Conservation (phyloP, 352 stramenopile genomes). For the Pythium brassicae region DNA sequence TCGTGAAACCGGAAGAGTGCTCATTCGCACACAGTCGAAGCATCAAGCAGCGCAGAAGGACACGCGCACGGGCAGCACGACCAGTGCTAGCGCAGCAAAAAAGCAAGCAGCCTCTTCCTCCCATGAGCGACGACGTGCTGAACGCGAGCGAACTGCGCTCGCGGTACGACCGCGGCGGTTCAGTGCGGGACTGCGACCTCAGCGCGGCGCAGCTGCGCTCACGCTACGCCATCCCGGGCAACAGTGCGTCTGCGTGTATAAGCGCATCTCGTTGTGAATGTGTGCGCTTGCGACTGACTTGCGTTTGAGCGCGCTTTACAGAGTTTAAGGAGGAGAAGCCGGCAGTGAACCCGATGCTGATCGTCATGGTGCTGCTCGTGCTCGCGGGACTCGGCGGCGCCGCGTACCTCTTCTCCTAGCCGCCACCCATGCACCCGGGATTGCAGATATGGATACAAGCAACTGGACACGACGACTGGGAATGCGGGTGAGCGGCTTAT, state of each 20-base stretch:
- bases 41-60: background rate
- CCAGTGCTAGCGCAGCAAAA: background rate
- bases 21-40: background rate
- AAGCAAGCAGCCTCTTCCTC: background rate
- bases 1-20: background rate
- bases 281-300: background rate
- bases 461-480: too few species aligned
- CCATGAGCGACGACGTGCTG: constrained; percentile 56
- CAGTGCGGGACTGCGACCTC: constrained; percentile 69
- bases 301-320: constrained; percentile 12
- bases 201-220: constrained; percentile 73
- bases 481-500: too few species aligned
- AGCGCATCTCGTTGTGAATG: background rate
- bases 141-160: constrained; percentile 62
- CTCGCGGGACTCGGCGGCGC: constrained; percentile 43
- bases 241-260: constrained; percentile 48
- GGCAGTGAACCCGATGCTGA: constrained; percentile 37
- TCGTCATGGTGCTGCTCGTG: constrained; percentile 43
- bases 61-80: background rate
- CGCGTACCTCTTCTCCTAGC: constrained; percentile 51
- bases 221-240: constrained; percentile 73
- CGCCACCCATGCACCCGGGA: background rate
- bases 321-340: constrained; percentile 67
- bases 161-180: constrained; percentile 71
- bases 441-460: background rate